Conservation (phyloP, 768 basidiomycete species). For the Favolaschia claudopus region DNA sequence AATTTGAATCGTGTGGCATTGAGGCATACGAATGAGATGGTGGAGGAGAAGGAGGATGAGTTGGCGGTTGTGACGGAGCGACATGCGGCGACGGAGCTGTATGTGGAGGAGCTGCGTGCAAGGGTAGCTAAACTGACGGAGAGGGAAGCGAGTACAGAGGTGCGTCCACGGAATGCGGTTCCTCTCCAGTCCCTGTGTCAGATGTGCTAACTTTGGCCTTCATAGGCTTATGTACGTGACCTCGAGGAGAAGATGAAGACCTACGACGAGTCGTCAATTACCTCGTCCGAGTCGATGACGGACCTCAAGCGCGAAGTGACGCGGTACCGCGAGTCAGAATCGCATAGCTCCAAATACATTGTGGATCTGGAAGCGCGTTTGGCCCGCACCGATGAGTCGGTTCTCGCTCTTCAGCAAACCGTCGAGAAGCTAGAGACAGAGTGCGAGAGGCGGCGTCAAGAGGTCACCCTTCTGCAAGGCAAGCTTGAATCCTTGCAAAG, state of each 20-base stretch:
- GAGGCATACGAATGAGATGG: constrained; percentile 89
- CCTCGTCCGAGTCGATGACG: constrained; percentile 78
- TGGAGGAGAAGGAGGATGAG: constrained; percentile 91
- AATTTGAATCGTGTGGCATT: constrained; percentile 87
- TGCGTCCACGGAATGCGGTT: constrained; percentile 50
- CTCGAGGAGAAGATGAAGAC: constrained; percentile 91
- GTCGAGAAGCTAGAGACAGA: constrained; percentile 84
- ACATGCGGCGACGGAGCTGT: constrained; percentile 81
- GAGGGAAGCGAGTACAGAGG: constrained; percentile 92
- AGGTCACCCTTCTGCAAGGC: constrained; percentile 73
- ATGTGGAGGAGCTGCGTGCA: constrained; percentile 84
- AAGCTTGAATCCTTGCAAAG: constrained; percentile 73
- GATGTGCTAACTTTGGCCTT: constrained; percentile 25
- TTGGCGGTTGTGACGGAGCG: constrained; percentile 69
- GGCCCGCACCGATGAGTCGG: constrained; percentile 78
- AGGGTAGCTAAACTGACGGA: constrained; percentile 86
- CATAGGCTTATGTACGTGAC: constrained; percentile 91
- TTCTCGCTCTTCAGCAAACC: constrained; percentile 69
- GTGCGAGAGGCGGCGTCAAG: constrained; percentile 73
- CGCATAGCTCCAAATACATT: constrained; percentile 79
- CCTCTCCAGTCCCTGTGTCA: neutral
- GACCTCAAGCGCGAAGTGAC: constrained; percentile 87
- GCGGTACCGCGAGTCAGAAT: constrained; percentile 79
- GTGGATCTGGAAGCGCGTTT: constrained; percentile 86
- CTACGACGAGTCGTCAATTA: constrained; percentile 80